Percentiles rank a stretch among this genome's conserved stretches.
Evolutionary conservation across 176 grass and related monocot species (phyloP).

Genomic region (Thinopyrum elongatum): DNA sequence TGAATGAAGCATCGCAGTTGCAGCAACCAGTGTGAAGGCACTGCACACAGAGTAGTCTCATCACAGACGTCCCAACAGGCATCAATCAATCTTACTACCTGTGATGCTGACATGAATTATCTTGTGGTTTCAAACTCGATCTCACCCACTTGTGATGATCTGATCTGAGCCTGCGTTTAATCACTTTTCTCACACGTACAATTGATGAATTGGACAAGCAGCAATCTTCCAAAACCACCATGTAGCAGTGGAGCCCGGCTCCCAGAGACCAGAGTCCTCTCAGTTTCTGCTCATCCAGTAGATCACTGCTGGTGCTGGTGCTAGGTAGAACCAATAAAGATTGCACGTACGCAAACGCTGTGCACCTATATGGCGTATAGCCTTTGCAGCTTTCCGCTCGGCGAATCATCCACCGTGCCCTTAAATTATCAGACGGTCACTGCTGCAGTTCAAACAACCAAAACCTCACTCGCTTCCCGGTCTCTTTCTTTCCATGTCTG

Average conservation of each 20-base stretch:
- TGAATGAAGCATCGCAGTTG: neutral
- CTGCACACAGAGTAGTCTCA: neutral
- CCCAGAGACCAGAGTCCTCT: neutral
- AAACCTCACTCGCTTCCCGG: neutral
- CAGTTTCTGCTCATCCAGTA: neutral
- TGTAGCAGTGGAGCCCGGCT: neutral
- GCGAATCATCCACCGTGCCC: constrained; percentile 27
- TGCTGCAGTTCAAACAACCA: neutral
- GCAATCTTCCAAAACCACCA: constrained; percentile 16
- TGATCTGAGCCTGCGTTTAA: neutral
- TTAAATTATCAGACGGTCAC: neutral
- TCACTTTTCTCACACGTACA: neutral
- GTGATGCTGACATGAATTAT: constrained; percentile 16
- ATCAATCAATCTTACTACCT: neutral
- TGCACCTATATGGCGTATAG: constrained; percentile 31
- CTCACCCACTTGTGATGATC: neutral
- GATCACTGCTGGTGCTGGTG: neutral
- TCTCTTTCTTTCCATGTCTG: neutral
- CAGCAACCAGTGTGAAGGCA: neutral
- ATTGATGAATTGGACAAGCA: neutral
- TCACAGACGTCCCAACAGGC: constrained; percentile 2
- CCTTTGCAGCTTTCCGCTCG: constrained; percentile 31
- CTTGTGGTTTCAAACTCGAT: neutral
- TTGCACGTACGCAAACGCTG: constrained; percentile 23
- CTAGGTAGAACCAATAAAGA: constrained; percentile 26